Percentiles rank a stretch among this genome's conserved stretches.
These are phyloP conservation scores for Lophiostoma macrostomum DNA, from an alignment of 495 filamentous ascomycete genomes.

Conservation along the genomic window DNA sequence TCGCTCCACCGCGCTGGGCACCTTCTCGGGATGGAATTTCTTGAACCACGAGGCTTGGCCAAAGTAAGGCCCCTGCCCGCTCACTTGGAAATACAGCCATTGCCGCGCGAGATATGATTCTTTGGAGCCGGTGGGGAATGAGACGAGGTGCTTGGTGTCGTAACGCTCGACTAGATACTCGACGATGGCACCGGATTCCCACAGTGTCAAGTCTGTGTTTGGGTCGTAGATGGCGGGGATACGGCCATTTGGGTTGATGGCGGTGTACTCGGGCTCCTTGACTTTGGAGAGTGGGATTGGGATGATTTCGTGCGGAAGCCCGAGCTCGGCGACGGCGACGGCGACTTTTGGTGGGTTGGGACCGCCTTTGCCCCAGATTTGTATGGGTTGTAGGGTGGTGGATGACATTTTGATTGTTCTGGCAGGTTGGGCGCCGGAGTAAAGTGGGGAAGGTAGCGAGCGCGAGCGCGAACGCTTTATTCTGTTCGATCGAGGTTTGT, in stretches of 20 bases:
- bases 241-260: constrained; percentile 44
- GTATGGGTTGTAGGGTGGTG: no score
- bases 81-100: constrained; percentile 47
- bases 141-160: constrained; percentile 34
- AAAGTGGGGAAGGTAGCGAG: no score
- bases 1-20: constrained; percentile 47
- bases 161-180: constrained; percentile 39
- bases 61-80: constrained; percentile 44
- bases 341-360: constrained; percentile 5
- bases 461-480: no score
- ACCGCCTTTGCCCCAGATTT: constrained; percentile 4
- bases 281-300: constrained; percentile 11
- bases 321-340: constrained; percentile 31
- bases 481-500: no score
- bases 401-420: no score
- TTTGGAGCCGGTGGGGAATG: constrained; percentile 30
- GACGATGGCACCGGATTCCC: constrained; percentile 38
- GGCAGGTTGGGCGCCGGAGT: no score
- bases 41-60: constrained; percentile 46
- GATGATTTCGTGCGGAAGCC: constrained; percentile 27
- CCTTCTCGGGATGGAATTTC: constrained; percentile 46
- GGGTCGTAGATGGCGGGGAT: constrained; percentile 30
- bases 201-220: constrained; percentile 22
- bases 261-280: constrained; percentile 25
- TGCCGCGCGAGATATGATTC: constrained; percentile 39